A percentile compares a stretch with the other conserved stretches of the same genome.
Evolutionary conservation across 164 flowering plant genomes (phyloP).

Genomic region (Litsea cubeba): DNA sequence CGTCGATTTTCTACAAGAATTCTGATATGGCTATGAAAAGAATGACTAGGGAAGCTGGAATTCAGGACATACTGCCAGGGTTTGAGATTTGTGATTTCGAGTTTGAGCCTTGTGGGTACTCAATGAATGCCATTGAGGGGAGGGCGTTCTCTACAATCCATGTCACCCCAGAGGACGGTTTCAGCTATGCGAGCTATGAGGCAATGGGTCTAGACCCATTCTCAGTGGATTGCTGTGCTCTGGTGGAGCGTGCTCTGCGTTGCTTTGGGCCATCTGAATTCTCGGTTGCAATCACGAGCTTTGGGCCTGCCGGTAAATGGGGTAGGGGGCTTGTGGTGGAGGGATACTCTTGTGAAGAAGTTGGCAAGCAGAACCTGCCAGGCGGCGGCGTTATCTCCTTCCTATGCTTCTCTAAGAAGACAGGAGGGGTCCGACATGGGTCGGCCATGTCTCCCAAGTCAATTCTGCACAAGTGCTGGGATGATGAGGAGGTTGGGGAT

Average conservation of each 20-base stretch:
- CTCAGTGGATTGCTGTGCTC: slow-evolving; percentile 16
- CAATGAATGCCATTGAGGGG: slow-evolving; percentile 72
- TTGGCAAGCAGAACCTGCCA: slow-evolving; percentile 36
- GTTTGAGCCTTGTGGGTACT: slow-evolving; percentile 87
- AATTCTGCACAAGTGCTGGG: slow-evolving; percentile 16
- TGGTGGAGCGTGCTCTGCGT: slow-evolving; percentile 42
- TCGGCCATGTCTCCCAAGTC: slow-evolving; percentile 20
- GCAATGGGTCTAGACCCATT: slow-evolving; percentile 43
- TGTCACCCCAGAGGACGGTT: slow-evolving; percentile 84
- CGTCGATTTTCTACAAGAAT: slow-evolving; percentile 51
- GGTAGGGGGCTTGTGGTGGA: slow-evolving; percentile 23
- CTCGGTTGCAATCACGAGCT: slow-evolving; percentile 45
- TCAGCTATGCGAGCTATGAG: slow-evolving; percentile 84
- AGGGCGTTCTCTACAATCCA: slow-evolving; percentile 57
- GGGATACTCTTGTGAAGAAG: slow-evolving; percentile 32
- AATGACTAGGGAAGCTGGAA: slow-evolving; percentile 59
- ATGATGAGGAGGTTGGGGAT: slow-evolving; percentile 17
- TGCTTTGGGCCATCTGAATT: slow-evolving; percentile 61
- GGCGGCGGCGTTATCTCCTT: slow-evolving; percentile 41
- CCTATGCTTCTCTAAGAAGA: slow-evolving; percentile 21
- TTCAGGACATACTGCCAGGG: slow-evolving; percentile 40
- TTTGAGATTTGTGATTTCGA: slow-evolving; percentile 60
- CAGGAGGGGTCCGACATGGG: slow-evolving; percentile 1
- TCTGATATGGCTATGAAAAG: slow-evolving; percentile 24
- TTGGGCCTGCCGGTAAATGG: slow-evolving; percentile 13